Base-by-base conservation (phyloP, 192 early-diverging fungal genomes). In the Dimargaris cristalligena region DNA sequence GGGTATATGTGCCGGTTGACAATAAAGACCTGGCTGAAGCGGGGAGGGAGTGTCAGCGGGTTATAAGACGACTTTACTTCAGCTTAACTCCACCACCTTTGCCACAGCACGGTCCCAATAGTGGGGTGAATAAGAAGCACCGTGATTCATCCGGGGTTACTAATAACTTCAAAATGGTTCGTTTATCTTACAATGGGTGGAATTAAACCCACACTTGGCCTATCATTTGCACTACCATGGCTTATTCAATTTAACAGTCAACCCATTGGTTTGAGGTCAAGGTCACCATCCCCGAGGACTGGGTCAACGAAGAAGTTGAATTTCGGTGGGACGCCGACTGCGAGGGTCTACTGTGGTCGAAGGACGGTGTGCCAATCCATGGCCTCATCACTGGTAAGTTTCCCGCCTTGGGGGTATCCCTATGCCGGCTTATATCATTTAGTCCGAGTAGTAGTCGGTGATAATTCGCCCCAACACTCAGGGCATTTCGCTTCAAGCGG, bases 331-430 rank as follows among this genome's bases (percentile, higher is more conserved):
- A 99, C 66, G 78, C 92, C 11, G 70, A 72, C 60, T 90, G 81
- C 64, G 94, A 99, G 68, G 91, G 76, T 20, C 71, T 97, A 72
- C 68, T 99, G n/a, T 99, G 90, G 88, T 82, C 87, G 3, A 74
- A 62, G 18, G 76, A 84, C 8, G 92, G 96, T 1, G 63, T 81
- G 50, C 82, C 89, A 0, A 69, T 95, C 25, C 86, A 88, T 67
- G 96, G 94, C 6, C 68, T 99, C 49, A 94, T 94, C 0, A 91
- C 94, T 25, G 88, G 83, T 25, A 58, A 59, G 22, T 71, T 70
- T n/a, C n/a, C n/a, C n/a, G n/a, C n/a, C n/a, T n/a, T n/a, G n/a
- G n/a, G n/a, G n/a, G n/a, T n/a, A n/a, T n/a, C n/a, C n/a, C n/a
- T n/a, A n/a, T n/a, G n/a, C n/a, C n/a, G n/a, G n/a, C n/a, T n/a